A percentile compares a stretch with the other conserved stretches of the same genome.
Conservation (phyloP, 352 stramenopile genomes). For the Globisporangium canariense region DNA sequence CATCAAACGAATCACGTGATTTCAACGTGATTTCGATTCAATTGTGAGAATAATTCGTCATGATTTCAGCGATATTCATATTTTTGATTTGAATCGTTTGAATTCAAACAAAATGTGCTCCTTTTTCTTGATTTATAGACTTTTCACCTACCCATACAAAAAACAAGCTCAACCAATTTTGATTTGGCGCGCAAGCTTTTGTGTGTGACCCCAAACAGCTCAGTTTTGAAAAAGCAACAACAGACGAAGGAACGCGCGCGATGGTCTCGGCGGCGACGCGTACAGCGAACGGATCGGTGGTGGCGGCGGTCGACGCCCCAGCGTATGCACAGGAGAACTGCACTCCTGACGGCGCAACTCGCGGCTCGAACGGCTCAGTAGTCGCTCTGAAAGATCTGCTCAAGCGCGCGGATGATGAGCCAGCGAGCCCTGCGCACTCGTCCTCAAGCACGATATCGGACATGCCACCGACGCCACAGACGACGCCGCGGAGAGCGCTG, state of each 20-base stretch:
- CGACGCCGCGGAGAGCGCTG: constrained; percentile 10
- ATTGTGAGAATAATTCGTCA: too few species aligned
- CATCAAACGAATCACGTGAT: too few species aligned
- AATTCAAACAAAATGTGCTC: constrained; percentile 15
- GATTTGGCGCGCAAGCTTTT: not conserved
- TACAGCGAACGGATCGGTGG: not conserved
- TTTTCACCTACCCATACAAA: not conserved
- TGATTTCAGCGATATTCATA: too few species aligned
- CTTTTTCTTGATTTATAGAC: constrained; percentile 7
- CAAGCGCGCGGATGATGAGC: constrained; percentile 14
- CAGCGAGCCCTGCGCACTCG: not conserved
- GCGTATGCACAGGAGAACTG: constrained; percentile 35
- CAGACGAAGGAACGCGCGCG: not conserved
- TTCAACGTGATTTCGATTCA: too few species aligned
- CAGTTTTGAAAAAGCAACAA: constrained; percentile 16
- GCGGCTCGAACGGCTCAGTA: constrained; percentile 7
- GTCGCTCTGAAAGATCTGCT: constrained; percentile 4
- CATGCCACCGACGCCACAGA: not conserved
- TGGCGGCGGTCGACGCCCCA: not conserved
- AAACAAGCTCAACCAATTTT: not conserved
- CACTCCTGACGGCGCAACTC: constrained; percentile 17
- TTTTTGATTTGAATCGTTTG: constrained; percentile 2
- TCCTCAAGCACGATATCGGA: not conserved
- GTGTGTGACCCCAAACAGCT: not conserved
- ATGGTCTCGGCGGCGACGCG: constrained; percentile 24